Percentiles rank a stretch among this genome's conserved stretches.
Evolutionary conservation across 305 asterid genomes (phyloP).

Genomic region (Fraxinus albicans): DNA sequence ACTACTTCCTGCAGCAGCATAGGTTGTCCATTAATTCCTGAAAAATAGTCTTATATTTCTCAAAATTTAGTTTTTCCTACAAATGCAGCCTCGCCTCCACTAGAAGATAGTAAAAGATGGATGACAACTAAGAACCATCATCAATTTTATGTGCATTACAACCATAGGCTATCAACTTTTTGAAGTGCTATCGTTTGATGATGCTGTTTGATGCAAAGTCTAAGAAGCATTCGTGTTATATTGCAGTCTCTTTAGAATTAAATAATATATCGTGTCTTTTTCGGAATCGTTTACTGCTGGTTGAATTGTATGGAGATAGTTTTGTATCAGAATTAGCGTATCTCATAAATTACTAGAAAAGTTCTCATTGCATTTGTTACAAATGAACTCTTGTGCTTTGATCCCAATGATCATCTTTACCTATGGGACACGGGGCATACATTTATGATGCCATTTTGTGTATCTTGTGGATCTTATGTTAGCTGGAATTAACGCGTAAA

Average conservation of each 20-base stretch:
- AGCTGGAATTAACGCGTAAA: constrained; percentile 9
- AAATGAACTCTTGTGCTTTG: background rate
- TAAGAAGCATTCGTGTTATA: background rate
- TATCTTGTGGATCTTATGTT: background rate
- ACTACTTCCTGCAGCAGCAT: background rate
- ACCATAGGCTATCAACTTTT: background rate
- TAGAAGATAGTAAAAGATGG: background rate
- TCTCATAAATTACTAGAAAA: background rate
- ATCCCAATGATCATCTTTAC: background rate
- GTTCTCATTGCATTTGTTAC: background rate
- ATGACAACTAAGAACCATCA: constrained; percentile 2
- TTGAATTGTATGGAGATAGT: background rate
- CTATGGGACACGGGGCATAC: background rate
- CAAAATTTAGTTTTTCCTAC: background rate
- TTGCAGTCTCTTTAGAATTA: background rate
- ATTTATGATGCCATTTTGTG: background rate
- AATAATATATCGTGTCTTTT: background rate
- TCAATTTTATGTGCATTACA: background rate
- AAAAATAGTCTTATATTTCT: background rate
- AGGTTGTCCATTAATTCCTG: background rate
- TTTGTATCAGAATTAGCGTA: background rate
- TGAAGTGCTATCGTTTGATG: background rate
- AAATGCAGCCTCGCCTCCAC: background rate
- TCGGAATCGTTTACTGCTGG: background rate
- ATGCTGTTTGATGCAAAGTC: background rate